Percentiles rank a stretch among this genome's conserved stretches.
Evolutionary conservation across 768 basidiomycete species (phyloP).

Genomic region (Tulasnella sp.): DNA sequence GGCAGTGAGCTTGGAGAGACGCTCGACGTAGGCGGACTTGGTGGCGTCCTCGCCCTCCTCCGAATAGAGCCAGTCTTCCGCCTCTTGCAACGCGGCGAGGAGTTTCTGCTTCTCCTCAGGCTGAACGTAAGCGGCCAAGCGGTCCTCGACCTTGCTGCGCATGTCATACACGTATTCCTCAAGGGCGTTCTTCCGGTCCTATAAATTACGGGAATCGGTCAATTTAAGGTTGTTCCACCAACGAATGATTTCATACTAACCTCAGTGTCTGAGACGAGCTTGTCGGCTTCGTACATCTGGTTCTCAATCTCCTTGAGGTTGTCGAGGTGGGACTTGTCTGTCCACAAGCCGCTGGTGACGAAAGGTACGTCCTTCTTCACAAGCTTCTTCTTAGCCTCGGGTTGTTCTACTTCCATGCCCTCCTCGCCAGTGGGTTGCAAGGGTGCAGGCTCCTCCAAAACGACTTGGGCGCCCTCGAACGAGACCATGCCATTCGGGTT

Average conservation of each 20-base stretch:
- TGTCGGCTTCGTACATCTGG: conserved; percentile 87
- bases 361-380: conserved; percentile 78
- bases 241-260: conserved; percentile 49
- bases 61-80: conserved; percentile 97
- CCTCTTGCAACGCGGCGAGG: conserved; percentile 66
- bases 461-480: conserved; percentile 78
- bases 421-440: conserved; percentile 74
- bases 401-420: conserved; percentile 72
- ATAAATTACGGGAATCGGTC: conserved; percentile 10
- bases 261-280: conserved; percentile 97
- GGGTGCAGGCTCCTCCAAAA: conserved; percentile 54
- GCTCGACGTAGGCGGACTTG: conserved; percentile 90
- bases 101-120: conserved; percentile 77
- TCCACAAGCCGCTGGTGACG: conserved; percentile 61
- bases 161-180: conserved; percentile 99
- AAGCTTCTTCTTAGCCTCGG: conserved; percentile 72
- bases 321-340: conserved; percentile 70
- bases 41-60: conserved; percentile 95
- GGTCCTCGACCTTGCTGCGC: conserved; percentile 87
- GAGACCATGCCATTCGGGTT: conserved; percentile 85
- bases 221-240: conserved; percentile 28
- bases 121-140: conserved; percentile 77
- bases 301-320: conserved; percentile 77
- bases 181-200: conserved; percentile 98
- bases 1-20: conserved; percentile 79